A percentile compares a stretch with the other conserved stretches of the same genome.
These are phyloP conservation scores for Cladosporium halotolerans DNA, from an alignment of 2,329 filamentous ascomycete species.

Conservation along the genomic window DNA sequence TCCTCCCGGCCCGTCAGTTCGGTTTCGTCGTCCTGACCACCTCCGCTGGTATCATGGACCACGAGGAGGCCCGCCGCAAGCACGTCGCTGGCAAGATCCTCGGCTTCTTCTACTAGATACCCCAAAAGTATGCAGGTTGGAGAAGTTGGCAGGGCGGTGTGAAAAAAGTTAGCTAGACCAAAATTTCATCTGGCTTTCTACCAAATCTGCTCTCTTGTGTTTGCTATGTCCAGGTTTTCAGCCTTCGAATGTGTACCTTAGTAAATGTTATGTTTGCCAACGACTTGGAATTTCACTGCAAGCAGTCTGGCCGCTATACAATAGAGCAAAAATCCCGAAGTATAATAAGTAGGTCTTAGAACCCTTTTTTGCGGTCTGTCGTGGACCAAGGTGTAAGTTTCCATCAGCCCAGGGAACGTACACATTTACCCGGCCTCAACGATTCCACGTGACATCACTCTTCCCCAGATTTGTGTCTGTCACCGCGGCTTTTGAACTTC, in stretches of 20 bases:
- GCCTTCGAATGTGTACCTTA: neutral
- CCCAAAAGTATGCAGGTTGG: conserved; percentile 2
- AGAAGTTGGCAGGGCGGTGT: conserved; percentile 2
- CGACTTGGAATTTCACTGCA: no score
- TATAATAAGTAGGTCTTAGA: neutral
- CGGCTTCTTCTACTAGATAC: conserved; percentile 87
- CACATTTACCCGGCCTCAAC: neutral
- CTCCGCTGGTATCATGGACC: conserved; percentile 99
- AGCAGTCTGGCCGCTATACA: neutral
- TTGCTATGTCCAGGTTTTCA: neutral
- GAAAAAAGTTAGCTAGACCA: conserved; percentile 8
- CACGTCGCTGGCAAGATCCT: conserved; percentile 99
- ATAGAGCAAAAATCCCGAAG: neutral
- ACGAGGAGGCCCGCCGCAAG: conserved; percentile 98
- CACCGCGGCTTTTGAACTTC: conserved; percentile 1
- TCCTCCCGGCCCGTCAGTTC: conserved; percentile 99
- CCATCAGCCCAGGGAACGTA: neutral
- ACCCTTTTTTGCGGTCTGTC: no score
- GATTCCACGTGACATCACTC: conserved; percentile 10
- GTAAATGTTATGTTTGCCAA: neutral
- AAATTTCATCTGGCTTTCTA: conserved; percentile 4
- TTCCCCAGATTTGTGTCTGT: conserved; percentile 3
- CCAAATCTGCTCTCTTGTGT: neutral
- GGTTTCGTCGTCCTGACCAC: conserved; percentile 99
- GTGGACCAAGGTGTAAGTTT: neutral